phyloP scores from a whole-genome alignment of 2,329 filamentous ascomycete species.

The Nectriaceae sp. region DNA sequence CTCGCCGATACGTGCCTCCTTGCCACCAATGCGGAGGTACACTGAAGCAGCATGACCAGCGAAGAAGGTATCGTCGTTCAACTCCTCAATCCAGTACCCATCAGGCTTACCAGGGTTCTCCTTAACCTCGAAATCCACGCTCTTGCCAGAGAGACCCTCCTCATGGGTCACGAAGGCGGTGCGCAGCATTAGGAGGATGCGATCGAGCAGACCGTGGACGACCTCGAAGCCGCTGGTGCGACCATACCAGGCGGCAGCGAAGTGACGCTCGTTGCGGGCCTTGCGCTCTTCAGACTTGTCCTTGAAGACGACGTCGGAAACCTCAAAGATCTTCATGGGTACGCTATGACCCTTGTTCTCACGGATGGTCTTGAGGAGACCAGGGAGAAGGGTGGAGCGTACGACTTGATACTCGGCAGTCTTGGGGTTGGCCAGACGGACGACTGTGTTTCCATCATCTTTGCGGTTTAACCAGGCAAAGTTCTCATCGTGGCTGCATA shows the following conservation, averaged over 20 bases:
- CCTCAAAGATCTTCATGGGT: slow-evolving; percentile 91
- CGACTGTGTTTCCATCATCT: slow-evolving; percentile 80
- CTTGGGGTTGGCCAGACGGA: slow-evolving; percentile 90
- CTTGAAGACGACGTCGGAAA: slow-evolving; percentile 89
- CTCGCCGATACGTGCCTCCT: slow-evolving; percentile 77
- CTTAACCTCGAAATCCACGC: slow-evolving; percentile 53
- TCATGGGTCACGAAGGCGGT: slow-evolving; percentile 77
- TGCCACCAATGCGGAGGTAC: slow-evolving; percentile 72
- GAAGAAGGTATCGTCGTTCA: slow-evolving; percentile 91
- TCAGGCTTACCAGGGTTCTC: slow-evolving; percentile 60
- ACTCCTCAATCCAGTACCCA: slow-evolving; percentile 93
- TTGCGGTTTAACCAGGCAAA: slow-evolving; percentile 91
- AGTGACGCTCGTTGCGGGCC: slow-evolving; percentile 90
- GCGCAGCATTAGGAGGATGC: slow-evolving; percentile 89
- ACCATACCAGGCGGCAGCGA: slow-evolving; percentile 93
- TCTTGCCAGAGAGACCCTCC: slow-evolving; percentile 61
- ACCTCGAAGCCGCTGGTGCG: slow-evolving; percentile 94
- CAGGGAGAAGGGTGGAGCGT: slow-evolving; percentile 81
- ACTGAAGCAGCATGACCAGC: slow-evolving; percentile 85
- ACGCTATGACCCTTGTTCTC: slow-evolving; percentile 90
- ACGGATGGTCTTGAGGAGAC: slow-evolving; percentile 87
- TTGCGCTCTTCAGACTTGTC: slow-evolving; percentile 79
- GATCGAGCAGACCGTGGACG: slow-evolving; percentile 91
- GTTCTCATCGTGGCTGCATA: slow-evolving; percentile 98
- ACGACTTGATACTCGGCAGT: slow-evolving; percentile 92